phyloP scores from a whole-genome alignment of 805 yeast genomes.

The Ogataea kodamae region DNA sequence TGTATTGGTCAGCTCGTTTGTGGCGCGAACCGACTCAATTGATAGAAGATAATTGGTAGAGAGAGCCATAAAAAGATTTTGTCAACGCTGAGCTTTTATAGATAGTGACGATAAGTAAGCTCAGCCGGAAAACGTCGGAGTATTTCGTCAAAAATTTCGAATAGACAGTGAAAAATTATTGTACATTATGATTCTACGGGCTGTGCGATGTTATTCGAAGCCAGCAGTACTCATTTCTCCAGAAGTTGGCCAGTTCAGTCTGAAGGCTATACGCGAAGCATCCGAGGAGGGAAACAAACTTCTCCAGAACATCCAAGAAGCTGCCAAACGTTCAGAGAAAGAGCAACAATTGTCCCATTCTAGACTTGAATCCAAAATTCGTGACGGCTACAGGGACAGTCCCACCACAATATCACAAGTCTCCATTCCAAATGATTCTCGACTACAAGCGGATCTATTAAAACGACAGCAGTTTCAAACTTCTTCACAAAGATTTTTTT shows the following conservation, averaged over 20 bases:
- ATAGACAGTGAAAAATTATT: too few relatives aligned
- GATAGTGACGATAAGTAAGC: constrained; percentile 4
- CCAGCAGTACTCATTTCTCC: constrained; percentile 4
- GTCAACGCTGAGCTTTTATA: not conserved
- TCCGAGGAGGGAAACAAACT: constrained; percentile 10
- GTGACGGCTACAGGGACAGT: not conserved
- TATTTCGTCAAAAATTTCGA: constrained; percentile 1
- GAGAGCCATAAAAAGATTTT: constrained; percentile 3
- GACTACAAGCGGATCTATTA: constrained; percentile 6
- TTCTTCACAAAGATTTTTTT: constrained; percentile 6
- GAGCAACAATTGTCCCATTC: constrained; percentile 1
- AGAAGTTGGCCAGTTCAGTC: constrained; percentile 3
- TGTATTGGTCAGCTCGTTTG: constrained; percentile 41
- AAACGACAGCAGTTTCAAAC: constrained; percentile 1
- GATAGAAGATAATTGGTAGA: constrained; percentile 37
- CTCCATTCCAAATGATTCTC: constrained; percentile 2
- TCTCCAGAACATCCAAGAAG: constrained; percentile 1
- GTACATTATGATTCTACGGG: not conserved
- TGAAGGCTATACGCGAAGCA: constrained; percentile 2
- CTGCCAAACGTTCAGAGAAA: constrained; percentile 1
- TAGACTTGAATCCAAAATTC: not conserved
- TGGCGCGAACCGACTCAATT: constrained; percentile 55
- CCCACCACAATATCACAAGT: not conserved
- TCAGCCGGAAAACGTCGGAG: constrained; percentile 22
- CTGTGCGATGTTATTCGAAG: constrained; percentile 3